phyloP scores from a whole-genome alignment of 2,329 filamentous ascomycete species.

The Pseudogymnoascus sp. region DNA sequence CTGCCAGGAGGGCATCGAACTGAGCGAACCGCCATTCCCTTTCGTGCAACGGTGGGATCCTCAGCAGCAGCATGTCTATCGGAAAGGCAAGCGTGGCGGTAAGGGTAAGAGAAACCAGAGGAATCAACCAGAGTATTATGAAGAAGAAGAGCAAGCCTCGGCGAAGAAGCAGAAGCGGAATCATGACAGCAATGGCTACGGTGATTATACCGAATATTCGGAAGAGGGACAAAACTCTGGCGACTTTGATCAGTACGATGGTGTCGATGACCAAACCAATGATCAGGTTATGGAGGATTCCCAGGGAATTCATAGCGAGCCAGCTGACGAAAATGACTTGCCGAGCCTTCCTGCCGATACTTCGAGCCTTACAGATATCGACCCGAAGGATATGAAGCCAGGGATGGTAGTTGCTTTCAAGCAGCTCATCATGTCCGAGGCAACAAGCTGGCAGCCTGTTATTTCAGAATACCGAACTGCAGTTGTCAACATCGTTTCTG shows the following conservation, averaged over 20 bases:
- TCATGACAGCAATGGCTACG: constrained; percentile 34
- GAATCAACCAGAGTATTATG: constrained; percentile 34
- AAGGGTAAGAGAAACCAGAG: constrained; percentile 43
- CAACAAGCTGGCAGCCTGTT: constrained; percentile 59
- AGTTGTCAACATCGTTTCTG: constrained; percentile 48
- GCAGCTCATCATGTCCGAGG: constrained; percentile 50
- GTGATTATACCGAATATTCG: constrained; percentile 31
- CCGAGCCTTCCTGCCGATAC: constrained; percentile 53
- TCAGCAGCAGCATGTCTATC: constrained; percentile 50
- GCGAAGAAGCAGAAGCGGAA: constrained; percentile 45
- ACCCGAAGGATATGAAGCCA: constrained; percentile 38
- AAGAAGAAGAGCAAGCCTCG: constrained; percentile 30
- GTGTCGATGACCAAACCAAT: constrained; percentile 18
- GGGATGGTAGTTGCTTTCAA: constrained; percentile 66
- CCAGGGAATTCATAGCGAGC: constrained; percentile 28
- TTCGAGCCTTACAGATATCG: constrained; percentile 43
- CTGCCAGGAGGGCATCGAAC: constrained; percentile 55
- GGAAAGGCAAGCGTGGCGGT: constrained; percentile 34
- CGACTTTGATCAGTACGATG: constrained; percentile 20
- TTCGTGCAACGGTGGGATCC: constrained; percentile 86
- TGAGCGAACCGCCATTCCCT: constrained; percentile 77
- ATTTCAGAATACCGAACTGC: constrained; percentile 57
- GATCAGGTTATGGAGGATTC: constrained; percentile 22
- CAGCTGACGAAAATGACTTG: constrained; percentile 53
- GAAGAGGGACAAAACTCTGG: constrained; percentile 25